These are phyloP conservation scores for Pyrus communis DNA, from an alignment of 306 rosid genomes.

Conservation along the genomic window DNA sequence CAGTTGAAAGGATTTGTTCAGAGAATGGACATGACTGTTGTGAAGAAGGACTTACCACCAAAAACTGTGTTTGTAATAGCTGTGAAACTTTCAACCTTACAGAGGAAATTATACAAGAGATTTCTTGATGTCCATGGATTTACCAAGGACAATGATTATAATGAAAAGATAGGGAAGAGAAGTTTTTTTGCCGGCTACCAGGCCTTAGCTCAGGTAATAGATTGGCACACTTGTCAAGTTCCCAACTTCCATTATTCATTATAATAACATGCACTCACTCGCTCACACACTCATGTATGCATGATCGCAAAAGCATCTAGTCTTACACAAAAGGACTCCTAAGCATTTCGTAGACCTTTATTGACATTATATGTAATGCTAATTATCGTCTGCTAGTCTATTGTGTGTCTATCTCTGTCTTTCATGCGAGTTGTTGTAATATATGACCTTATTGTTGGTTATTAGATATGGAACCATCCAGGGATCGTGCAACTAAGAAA, in stretches of 20 bases:
- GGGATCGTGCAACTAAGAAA: conserved; percentile 92
- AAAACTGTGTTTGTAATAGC: conserved; percentile 92
- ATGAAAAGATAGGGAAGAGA: conserved; percentile 63
- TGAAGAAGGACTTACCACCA: conserved; percentile 90
- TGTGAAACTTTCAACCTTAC: conserved; percentile 90
- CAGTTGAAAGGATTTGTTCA: conserved; percentile 92
- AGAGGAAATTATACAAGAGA: conserved; percentile 79
- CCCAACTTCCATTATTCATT: background rate
- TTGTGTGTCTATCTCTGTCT: background rate
- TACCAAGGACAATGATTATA: conserved; percentile 40
- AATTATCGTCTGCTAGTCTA: background rate
- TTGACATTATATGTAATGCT: background rate
- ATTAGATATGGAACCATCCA: conserved; percentile 98
- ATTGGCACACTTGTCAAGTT: background rate
- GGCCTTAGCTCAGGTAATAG: conserved; percentile 87
- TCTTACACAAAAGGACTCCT: background rate
- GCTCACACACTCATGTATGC: background rate
- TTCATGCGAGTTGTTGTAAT: background rate
- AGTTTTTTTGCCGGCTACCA: conserved; percentile 96
- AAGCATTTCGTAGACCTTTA: background rate
- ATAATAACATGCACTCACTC: background rate
- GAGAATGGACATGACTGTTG: conserved; percentile 97
- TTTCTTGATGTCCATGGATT: conserved; percentile 96
- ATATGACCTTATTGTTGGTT: conserved; percentile 27
- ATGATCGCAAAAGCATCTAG: background rate